Evolutionary conservation across 129 eudicot genomes (phyloP), one percentile per base, ranked within the genome.

Genomic region (Centella asiatica): DNA sequence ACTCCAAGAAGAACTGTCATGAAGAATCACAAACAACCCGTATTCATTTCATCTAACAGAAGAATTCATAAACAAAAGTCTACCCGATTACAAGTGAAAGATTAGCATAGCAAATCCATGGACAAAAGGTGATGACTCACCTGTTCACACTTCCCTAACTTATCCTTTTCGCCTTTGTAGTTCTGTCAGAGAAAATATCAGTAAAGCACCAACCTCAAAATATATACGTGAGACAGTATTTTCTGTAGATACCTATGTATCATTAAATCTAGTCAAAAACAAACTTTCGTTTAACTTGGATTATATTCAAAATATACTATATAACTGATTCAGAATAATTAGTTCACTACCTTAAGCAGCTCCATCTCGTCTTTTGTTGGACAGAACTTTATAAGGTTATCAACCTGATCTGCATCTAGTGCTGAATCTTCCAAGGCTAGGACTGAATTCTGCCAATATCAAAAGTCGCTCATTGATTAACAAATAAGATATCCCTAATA

Each of bases 291-390:
- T 47, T 31, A 20, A 64, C 27, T 46, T 17, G 39, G 32, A 64
- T 33, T 0, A 7, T 4, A 12, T 32, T 9, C 8, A 25, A 46
- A 1, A 8, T 20, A 17, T 42, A 48, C 31, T 45, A 44, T 52
- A 60, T 65, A 69, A 64, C 44, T 32, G 37, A 23, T 46, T 55
- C 37, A 65, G 60, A 23, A 52, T 45, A 31, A 8, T 50, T 24
- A 58, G 26, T 8, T 50, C 63, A 57, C 36, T 50, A 92, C 95
- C 98, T 92, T 92, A n/a, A 92, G 86, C 57, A 80, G 27, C 53
- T 92, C 98, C 84, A 84, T 84, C 70, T 92, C 98, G 76, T 92
- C 98, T 64, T 87, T 87, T 10, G 98, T 84, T 42, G 98, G 95
- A 76, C 94, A 92, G 70, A 92, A 92, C 74, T 87, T 87, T 71